These are phyloP conservation scores for Cruciata laevipes DNA, from an alignment of 257 asterid species.

Conservation along the genomic window DNA sequence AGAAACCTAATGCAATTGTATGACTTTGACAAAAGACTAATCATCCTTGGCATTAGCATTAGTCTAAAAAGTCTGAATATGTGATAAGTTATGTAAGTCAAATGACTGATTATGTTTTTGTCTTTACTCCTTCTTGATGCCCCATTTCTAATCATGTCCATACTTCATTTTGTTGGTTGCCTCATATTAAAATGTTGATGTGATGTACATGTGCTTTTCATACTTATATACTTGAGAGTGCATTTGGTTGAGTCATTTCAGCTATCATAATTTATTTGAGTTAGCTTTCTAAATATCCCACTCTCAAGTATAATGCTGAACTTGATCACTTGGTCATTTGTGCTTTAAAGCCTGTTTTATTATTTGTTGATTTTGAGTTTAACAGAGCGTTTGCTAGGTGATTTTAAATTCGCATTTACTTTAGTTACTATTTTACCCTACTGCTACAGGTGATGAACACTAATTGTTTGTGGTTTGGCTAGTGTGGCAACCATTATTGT, in stretches of 20 bases:
- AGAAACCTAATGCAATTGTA: conserved; percentile 1
- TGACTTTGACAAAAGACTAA: conserved; percentile 2
- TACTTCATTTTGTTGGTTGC: neutral
- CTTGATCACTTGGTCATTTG: neutral
- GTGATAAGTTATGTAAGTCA: neutral
- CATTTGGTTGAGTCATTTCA: neutral
- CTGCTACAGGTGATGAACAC: conserved; percentile 1
- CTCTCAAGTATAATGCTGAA: neutral
- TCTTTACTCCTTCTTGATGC: neutral
- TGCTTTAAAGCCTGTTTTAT: neutral
- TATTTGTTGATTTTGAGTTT: neutral
- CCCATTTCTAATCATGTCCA: neutral
- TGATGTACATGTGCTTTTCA: neutral
- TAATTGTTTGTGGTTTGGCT: conserved; percentile 10
- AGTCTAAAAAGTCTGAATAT: neutral
- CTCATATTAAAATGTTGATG: neutral
- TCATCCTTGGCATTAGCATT: neutral
- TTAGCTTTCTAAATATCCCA: neutral
- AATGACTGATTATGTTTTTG: neutral
- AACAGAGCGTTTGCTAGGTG: neutral
- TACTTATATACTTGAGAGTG: neutral
- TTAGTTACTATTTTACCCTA: neutral
- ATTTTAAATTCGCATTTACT: neutral
- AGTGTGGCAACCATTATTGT: conserved; percentile 12
- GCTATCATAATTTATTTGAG: neutral